A percentile compares a stretch with the other conserved stretches of the same genome.
Evolutionary conservation across 257 asterid genomes (phyloP).

Genomic region (Euphrasia confusa): DNA sequence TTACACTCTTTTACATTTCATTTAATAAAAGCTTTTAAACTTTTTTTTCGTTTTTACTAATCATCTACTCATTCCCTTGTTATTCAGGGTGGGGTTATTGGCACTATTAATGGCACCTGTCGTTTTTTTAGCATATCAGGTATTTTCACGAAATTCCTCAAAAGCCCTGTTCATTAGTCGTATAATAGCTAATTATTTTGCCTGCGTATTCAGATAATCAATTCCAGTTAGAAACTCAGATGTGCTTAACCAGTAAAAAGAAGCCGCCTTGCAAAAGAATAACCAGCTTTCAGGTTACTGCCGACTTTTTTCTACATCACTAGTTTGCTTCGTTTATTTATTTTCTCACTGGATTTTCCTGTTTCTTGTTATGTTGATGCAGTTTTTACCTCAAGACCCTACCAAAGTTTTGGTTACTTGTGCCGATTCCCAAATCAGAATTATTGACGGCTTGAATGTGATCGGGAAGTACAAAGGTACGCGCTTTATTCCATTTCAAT

Average conservation of each 20-base stretch:
- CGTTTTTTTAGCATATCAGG: conserved; percentile 69
- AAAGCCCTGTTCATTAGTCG: too few relatives aligned
- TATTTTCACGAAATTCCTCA: conserved; percentile 17
- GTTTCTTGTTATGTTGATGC: conserved; percentile 25
- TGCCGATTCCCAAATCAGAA: conserved; percentile 76
- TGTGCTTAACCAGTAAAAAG: conserved; percentile 68
- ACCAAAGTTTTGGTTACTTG: conserved; percentile 72
- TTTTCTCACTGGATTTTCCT: neutral
- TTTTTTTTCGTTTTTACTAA: neutral
- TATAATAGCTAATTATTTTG: neutral
- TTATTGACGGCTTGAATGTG: conserved; percentile 57
- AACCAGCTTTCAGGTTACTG: conserved; percentile 76
- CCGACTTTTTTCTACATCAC: neutral
- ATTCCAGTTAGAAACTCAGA: conserved; percentile 56
- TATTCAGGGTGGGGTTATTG: conserved; percentile 73
- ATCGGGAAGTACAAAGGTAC: conserved; percentile 73
- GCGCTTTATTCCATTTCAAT: neutral
- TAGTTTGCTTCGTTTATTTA: conserved; percentile 10
- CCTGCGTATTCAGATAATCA: conserved; percentile 48
- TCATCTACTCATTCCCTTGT: conserved; percentile 20
- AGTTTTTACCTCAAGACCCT: conserved; percentile 74
- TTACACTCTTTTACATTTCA: neutral
- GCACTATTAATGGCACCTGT: conserved; percentile 71
- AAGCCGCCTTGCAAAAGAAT: conserved; percentile 81
- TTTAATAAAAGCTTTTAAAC: neutral